Evolutionary conservation across 371 early-diverging fungal species (phyloP).

Genomic region (Parasitella parasitica): DNA sequence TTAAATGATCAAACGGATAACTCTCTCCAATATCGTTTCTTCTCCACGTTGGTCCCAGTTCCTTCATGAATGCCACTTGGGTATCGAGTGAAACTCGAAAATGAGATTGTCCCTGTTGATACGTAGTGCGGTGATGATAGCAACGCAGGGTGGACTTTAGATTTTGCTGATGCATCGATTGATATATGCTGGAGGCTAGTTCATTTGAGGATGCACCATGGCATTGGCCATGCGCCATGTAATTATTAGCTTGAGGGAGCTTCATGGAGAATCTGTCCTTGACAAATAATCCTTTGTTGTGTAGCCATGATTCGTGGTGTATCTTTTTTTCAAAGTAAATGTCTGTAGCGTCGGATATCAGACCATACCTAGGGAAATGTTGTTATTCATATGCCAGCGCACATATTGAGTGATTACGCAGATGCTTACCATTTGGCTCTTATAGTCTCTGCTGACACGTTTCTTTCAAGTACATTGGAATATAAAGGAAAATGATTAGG

Average conservation of each 20-base stretch:
- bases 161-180: conserved; percentile 6
- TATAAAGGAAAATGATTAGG: conserved; percentile 4
- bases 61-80: conserved; percentile 12
- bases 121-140: conserved; percentile 12
- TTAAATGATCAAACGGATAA: not conserved
- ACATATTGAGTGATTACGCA: too few species aligned
- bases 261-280: not conserved
- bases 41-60: not conserved
- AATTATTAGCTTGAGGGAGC: not conserved
- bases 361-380: not conserved
- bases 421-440: conserved; percentile 12
- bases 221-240: not conserved
- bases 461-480: conserved; percentile 16
- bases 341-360: not conserved
- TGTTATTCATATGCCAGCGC: too few species aligned
- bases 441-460: conserved; percentile 10
- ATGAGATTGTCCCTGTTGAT: not conserved
- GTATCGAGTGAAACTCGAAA: conserved; percentile 14
- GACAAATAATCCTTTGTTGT: not conserved
- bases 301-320: conserved; percentile 5
- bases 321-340: conserved; percentile 7
- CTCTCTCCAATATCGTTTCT: not conserved
- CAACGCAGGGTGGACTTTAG: conserved; percentile 9
- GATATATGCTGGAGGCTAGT: not conserved
- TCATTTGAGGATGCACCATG: not conserved